These are phyloP conservation scores for Penicillium coffeae DNA, from an alignment of 495 filamentous ascomycete species.

Conservation along the genomic window DNA sequence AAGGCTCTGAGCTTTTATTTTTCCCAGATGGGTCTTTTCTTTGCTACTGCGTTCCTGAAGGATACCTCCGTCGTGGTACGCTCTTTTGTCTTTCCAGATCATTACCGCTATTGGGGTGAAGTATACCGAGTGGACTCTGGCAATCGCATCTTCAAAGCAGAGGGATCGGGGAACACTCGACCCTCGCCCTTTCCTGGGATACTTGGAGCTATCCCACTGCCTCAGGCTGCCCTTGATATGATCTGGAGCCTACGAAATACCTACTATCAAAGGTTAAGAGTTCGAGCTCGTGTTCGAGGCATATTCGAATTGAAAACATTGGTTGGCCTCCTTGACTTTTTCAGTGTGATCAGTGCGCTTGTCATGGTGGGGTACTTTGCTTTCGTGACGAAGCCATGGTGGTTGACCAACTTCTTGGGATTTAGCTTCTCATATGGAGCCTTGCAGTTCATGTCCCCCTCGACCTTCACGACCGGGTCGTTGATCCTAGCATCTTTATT, in stretches of 20 bases:
- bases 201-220: conserved; percentile 41
- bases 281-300: conserved; percentile 43
- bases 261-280: conserved; percentile 44
- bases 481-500: conserved; percentile 76
- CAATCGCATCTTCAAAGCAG: conserved; percentile 24
- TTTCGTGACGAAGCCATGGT: conserved; percentile 67
- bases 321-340: conserved; percentile 52
- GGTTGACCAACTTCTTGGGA: conserved; percentile 81
- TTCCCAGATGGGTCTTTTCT: conserved; percentile 71
- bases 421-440: conserved; percentile 81
- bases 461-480: conserved; percentile 79
- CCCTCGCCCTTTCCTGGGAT: conserved; percentile 52
- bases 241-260: conserved; percentile 50
- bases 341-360: conserved; percentile 58
- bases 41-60: conserved; percentile 62
- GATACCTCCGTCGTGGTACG: conserved; percentile 62
- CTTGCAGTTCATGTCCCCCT: conserved; percentile 82
- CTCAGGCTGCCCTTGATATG: conserved; percentile 18
- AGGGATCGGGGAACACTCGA: conserved; percentile 15
- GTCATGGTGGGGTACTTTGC: conserved; percentile 64
- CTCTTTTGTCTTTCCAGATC: conserved; percentile 68
- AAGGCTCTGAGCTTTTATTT: conserved; percentile 84
- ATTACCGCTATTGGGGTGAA: conserved; percentile 34
- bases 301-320: conserved; percentile 40
- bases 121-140: conserved; percentile 37